Evolutionary conservation across 345 rosid genomes (phyloP).

Genomic region (Xanthoceras sorbifolium): DNA sequence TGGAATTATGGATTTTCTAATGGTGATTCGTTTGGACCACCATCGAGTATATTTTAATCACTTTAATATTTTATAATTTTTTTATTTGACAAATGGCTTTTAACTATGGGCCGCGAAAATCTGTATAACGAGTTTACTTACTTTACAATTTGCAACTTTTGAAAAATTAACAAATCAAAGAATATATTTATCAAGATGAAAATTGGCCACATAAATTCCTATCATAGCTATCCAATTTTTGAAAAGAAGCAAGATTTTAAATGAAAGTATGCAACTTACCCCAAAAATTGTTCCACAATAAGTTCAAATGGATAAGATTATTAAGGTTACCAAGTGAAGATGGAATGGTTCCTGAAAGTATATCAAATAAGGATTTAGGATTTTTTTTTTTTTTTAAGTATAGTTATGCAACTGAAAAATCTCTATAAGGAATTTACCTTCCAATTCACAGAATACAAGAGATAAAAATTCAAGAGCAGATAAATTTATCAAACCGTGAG

Average conservation of each 20-base stretch:
- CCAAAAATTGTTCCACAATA: background rate
- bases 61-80: no score
- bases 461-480: conserved; percentile 18
- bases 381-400: no score
- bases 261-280: conserved; percentile 7
- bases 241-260: no score
- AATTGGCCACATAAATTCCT: background rate
- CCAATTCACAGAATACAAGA: background rate
- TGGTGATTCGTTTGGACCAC: background rate
- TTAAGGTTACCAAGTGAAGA: background rate
- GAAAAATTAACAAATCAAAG: no score
- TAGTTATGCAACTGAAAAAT: no score
- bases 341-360: background rate
- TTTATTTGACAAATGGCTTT: no score
- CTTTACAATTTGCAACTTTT: background rate
- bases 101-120: no score
- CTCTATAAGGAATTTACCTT: conserved; percentile 6
- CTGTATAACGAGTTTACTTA: no score
- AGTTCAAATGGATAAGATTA: background rate
- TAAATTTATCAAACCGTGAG: background rate
- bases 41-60: background rate
- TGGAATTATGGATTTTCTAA: background rate
- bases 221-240: background rate
- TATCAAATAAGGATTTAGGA: no score
- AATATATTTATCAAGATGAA: no score